Conservation (phyloP, 371 early-diverging fungal genomes). For the Mortierella sp. region DNA sequence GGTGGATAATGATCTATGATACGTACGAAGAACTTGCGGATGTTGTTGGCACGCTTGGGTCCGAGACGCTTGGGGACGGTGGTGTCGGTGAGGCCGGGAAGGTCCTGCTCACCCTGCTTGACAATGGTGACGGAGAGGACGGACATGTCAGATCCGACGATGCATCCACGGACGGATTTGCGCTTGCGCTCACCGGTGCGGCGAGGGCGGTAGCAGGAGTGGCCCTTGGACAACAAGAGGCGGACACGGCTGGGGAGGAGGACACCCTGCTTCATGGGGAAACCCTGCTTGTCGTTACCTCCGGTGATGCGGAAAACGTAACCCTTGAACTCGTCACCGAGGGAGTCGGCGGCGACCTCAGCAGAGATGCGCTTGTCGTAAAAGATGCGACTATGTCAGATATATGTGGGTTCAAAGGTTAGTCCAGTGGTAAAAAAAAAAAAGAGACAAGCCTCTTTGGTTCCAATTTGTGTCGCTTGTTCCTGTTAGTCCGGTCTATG, state of each 20-base stretch:
- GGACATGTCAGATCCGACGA: conserved; percentile 96
- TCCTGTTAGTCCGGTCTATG: too few species aligned
- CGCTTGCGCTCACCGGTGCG: conserved; percentile 99
- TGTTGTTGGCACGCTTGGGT: conserved; percentile 98
- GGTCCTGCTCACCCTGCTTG: conserved; percentile 96
- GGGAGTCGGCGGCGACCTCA: conserved; percentile 95
- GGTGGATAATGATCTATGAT: neutral
- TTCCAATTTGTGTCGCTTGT: too few species aligned
- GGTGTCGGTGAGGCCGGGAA: conserved; percentile 97
- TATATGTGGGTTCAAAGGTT: neutral
- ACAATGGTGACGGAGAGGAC: conserved; percentile 96
- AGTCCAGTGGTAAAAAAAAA: neutral
- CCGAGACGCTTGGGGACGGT: conserved; percentile 95
- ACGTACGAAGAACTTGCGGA: conserved; percentile 97
- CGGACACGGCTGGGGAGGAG: conserved; percentile 95
- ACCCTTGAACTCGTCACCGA: conserved; percentile 99
- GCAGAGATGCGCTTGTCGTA: conserved; percentile 98
- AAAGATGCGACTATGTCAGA: conserved; percentile 85
- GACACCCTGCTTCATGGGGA: conserved; percentile 98
- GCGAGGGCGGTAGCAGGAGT: conserved; percentile 99
- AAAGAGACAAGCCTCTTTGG: too few species aligned
- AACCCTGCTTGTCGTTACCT: conserved; percentile 99
- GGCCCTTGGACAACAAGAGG: conserved; percentile 95
- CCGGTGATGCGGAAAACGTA: conserved; percentile 99
- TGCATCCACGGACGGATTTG: conserved; percentile 99